Evolutionary conservation across 805 yeast genomes (phyloP), one percentile per base, ranked within the genome.

Genomic region (Torulaspora franciscae): DNA sequence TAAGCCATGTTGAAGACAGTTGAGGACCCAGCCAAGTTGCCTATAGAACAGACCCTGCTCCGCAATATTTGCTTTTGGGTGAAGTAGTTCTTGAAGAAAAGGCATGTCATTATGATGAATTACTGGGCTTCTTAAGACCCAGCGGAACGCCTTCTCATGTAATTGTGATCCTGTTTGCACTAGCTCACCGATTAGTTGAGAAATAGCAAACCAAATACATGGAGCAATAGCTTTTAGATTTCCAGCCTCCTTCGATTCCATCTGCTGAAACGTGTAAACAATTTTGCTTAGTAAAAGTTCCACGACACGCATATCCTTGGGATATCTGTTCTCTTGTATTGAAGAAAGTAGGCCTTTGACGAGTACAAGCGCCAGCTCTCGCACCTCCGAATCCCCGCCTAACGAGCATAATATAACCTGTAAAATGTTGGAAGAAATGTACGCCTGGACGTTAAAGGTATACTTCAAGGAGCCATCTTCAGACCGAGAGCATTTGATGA

Each of bases 121-220:
- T 14, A 58, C 52, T 25, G 75, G 72, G n/a, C 63, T 59, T 41
- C 66, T 67, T 27, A 87, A 66, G 8, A 89, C 71, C 74, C 80
- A 87, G 47, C 82, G 75, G 54, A 73, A 78, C 0, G 79, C 77
- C 52, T 79, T 78, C 50, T 89, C 96, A 62, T 83, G 85, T 15
- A 91, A 61, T 54, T 73, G 74, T 50, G 86, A 91, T 0, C 81
- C 78, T 0, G 97, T 96, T 49, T 81, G 79, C 5, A 72, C 61
- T 46, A 86, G 60, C 1, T 86, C 69, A 2, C 78, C 75, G 3
- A 79, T 66, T 30, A 88, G 59, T 41, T 76, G 73, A 0, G 87
- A 75, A 32, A 81, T 62, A 43, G 79, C 59, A 13, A 71, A 66
- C 65, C 83, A 76, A n/a, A 81, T 67, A 13, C 83, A 50, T 3